Percentiles rank a stretch among this genome's conserved stretches.
Conservation (phyloP, 352 stramenopile species). For the Pythium monospermum region DNA sequence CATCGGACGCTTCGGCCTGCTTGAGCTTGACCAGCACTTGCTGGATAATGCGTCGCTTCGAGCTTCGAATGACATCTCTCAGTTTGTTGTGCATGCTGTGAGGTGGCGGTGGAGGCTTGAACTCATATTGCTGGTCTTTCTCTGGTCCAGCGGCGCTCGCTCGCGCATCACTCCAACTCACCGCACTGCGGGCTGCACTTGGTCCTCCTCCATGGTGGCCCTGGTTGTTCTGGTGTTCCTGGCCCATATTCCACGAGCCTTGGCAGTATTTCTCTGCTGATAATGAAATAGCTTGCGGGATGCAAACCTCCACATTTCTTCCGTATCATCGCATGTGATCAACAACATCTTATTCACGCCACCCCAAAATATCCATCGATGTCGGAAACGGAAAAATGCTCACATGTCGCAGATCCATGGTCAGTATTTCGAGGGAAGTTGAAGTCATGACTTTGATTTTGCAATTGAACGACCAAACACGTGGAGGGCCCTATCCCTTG, state of each 20-base stretch:
- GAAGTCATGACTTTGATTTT: too few relatives aligned
- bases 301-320: too few relatives aligned
- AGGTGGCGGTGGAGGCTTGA: conserved; percentile 8
- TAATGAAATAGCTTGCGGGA: not conserved
- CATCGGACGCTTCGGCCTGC: conserved; percentile 31
- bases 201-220: conserved; percentile 2
- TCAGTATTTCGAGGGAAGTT: too few relatives aligned
- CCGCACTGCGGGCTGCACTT: conserved; percentile 2
- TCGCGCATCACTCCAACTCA: conserved; percentile 23
- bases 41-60: conserved; percentile 41
- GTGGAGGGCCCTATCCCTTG: too few relatives aligned
- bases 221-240: conserved; percentile 7
- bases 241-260: conserved; percentile 3
- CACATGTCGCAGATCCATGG: too few relatives aligned
- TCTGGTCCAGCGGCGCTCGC: conserved; percentile 3
- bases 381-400: too few relatives aligned
- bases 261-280: not conserved
- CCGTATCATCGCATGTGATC: too few relatives aligned
- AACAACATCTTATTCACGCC: too few relatives aligned
- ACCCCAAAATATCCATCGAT: too few relatives aligned
- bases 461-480: too few relatives aligned
- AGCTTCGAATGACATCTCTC: conserved; percentile 30
- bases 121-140: conserved; percentile 20
- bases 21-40: conserved; percentile 40
- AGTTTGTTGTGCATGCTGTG: conserved; percentile 20